Conservation (phyloP, 495 filamentous ascomycete genomes). For the Aspergillus olivimuriae region DNA sequence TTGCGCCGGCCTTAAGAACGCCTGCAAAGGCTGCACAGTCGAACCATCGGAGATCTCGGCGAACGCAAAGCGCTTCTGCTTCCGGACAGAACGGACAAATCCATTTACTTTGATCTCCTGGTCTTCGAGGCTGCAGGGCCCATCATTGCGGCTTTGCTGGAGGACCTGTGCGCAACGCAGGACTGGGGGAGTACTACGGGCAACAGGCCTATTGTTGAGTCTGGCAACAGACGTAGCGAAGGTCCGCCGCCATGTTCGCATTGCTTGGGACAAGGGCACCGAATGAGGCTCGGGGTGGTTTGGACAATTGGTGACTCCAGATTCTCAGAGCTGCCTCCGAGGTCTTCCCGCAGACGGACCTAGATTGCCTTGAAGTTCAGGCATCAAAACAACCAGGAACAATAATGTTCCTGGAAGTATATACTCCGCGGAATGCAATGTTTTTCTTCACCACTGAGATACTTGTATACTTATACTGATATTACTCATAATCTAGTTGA, state of each 20-base stretch:
- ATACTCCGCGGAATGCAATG: too few relatives aligned
- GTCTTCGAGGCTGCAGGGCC: slow-evolving; percentile 27
- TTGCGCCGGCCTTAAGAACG: slow-evolving; percentile 66
- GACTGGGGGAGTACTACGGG: slow-evolving; percentile 10
- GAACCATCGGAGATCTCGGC: slow-evolving; percentile 86
- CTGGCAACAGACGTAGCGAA: slow-evolving; percentile 36
- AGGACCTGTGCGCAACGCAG: slow-evolving; percentile 38
- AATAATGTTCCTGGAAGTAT: too few relatives aligned
- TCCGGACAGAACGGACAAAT: slow-evolving; percentile 76
- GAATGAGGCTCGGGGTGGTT: too few relatives aligned
- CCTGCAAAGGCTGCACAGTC: slow-evolving; percentile 71
- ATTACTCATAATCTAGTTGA: too few relatives aligned
- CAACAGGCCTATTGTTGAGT: slow-evolving; percentile 19
- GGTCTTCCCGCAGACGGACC: too few relatives aligned
- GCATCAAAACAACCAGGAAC: too few relatives aligned
- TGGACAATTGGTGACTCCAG: too few relatives aligned
- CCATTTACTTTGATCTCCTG: slow-evolving; percentile 60
- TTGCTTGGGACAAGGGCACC: slow-evolving; percentile 21
- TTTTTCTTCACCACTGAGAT: too few relatives aligned
- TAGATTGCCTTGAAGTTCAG: too few relatives aligned
- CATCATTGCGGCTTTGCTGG: slow-evolving; percentile 21
- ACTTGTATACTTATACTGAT: too few relatives aligned
- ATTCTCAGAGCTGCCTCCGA: too few relatives aligned
- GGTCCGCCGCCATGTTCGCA: slow-evolving; percentile 40
- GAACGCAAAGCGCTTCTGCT: slow-evolving; percentile 79